phyloP scores from a whole-genome alignment of 805 yeast species.

The Candida insectalens region DNA sequence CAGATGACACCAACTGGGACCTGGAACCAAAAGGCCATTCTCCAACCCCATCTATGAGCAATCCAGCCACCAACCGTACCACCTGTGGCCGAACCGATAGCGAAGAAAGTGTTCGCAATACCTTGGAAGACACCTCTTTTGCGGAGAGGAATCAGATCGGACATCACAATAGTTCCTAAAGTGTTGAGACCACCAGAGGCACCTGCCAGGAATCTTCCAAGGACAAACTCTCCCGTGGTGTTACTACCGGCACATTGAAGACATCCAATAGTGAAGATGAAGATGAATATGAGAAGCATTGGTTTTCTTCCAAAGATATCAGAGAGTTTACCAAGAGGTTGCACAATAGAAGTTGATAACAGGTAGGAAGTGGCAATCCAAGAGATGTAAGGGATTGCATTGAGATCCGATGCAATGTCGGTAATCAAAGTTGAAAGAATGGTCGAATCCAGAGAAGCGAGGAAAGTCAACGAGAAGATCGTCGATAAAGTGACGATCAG shows the following conservation, averaged over 20 bases:
- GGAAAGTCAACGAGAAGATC: slow-evolving; percentile 37
- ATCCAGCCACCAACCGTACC: slow-evolving; percentile 56
- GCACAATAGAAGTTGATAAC: slow-evolving; percentile 61
- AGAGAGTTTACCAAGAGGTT: slow-evolving; percentile 63
- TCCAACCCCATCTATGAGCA: slow-evolving; percentile 53
- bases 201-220: slow-evolving; percentile 67
- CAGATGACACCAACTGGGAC: slow-evolving; percentile 36
- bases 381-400: slow-evolving; percentile 51
- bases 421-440: slow-evolving; percentile 58
- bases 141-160: slow-evolving; percentile 74
- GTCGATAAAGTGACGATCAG: slow-evolving; percentile 28
- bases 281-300: slow-evolving; percentile 39
- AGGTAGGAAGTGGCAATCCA: slow-evolving; percentile 71
- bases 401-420: slow-evolving; percentile 58
- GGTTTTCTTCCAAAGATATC: slow-evolving; percentile 64
- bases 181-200: slow-evolving; percentile 87
- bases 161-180: slow-evolving; percentile 64
- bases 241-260: slow-evolving; percentile 44
- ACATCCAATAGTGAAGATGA: slow-evolving; percentile 49
- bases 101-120: slow-evolving; percentile 67
- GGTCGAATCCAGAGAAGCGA: slow-evolving; percentile 61
- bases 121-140: slow-evolving; percentile 85
- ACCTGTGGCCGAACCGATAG: slow-evolving; percentile 70
- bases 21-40: slow-evolving; percentile 49
- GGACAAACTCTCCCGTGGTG: slow-evolving; percentile 36